Evolutionary conservation across 2,329 filamentous ascomycete species (phyloP).

Genomic region (Aspergillus arachidicola): DNA sequence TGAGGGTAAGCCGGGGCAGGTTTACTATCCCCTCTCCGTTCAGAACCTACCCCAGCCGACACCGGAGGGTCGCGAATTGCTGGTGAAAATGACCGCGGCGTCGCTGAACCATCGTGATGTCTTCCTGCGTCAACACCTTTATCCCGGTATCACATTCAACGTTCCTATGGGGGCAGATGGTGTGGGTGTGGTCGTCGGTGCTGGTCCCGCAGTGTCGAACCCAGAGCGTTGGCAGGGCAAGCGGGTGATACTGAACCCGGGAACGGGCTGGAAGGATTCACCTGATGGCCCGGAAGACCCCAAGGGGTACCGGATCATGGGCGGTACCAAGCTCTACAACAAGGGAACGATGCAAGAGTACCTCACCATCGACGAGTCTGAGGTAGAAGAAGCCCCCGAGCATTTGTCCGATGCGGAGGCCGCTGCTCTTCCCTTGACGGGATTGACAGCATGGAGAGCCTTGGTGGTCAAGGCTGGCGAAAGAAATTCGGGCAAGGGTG

Average conservation of each 20-base stretch:
- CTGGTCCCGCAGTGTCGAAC: conserved; percentile 57
- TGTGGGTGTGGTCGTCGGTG: conserved; percentile 69
- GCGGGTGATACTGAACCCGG: conserved; percentile 77
- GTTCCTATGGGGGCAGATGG: conserved; percentile 82
- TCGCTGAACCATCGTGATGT: conserved; percentile 94
- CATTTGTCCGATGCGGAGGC: conserved; percentile 75
- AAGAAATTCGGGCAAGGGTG: conserved; percentile 54
- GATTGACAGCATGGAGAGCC: conserved; percentile 85
- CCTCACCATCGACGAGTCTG: conserved; percentile 66
- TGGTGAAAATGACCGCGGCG: conserved; percentile 75
- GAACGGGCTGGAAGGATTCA: conserved; percentile 72
- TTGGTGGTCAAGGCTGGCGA: conserved; percentile 75
- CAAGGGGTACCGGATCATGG: conserved; percentile 43
- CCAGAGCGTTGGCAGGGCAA: conserved; percentile 62
- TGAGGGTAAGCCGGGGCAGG: conserved; percentile 66
- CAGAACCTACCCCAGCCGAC: conserved; percentile 64
- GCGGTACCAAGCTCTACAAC: conserved; percentile 64
- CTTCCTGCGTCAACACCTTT: conserved; percentile 89
- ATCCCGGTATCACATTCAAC: conserved; percentile 80
- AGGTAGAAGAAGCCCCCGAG: conserved; percentile 74
- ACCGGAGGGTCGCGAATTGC: conserved; percentile 67
- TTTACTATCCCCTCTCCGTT: conserved; percentile 64
- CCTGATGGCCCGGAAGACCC: conserved; percentile 72
- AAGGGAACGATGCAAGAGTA: conserved; percentile 76
- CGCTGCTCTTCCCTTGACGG: conserved; percentile 81